A percentile compares a stretch with the other conserved stretches of the same genome.
Evolutionary conservation across 2,329 filamentous ascomycete genomes (phyloP).

Genomic region (Nigrospora sphaerica): DNA sequence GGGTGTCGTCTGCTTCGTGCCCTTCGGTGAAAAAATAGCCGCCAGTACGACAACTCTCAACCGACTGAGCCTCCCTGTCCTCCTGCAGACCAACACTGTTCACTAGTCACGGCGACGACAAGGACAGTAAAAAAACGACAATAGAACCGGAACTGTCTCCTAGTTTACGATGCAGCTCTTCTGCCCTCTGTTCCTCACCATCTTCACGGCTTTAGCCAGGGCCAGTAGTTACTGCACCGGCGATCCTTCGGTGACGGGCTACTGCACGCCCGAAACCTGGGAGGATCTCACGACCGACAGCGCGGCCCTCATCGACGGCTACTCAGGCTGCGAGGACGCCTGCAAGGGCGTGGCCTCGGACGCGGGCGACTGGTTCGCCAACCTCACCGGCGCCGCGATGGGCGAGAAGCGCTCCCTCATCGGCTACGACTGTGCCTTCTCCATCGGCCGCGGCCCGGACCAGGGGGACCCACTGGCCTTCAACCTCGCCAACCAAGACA

Average conservation of each 20-base stretch:
- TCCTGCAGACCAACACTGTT: too few relatives aligned
- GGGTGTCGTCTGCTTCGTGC: too few relatives aligned
- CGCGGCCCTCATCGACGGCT: not conserved
- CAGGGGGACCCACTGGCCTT: slow-evolving; percentile 4
- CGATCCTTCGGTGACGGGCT: not conserved
- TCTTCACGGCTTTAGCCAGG: too few relatives aligned
- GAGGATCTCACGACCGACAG: not conserved
- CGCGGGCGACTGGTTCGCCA: slow-evolving; percentile 3
- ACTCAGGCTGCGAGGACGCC: slow-evolving; percentile 1
- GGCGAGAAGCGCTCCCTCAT: slow-evolving; percentile 1
- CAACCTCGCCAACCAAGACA: slow-evolving; percentile 2
- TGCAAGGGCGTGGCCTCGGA: not conserved
- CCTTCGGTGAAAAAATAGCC: too few relatives aligned
- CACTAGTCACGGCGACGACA: too few relatives aligned
- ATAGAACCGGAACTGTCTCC: too few relatives aligned
- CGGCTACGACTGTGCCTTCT: slow-evolving; percentile 2
- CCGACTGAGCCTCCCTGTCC: too few relatives aligned
- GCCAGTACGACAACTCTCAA: too few relatives aligned
- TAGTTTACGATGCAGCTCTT: too few relatives aligned
- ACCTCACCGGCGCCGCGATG: slow-evolving; percentile 3
- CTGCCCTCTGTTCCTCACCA: too few relatives aligned
- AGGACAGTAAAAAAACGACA: too few relatives aligned
- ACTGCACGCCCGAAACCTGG: slow-evolving; percentile 3
- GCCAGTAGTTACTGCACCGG: not conserved
- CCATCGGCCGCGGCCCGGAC: slow-evolving; percentile 2